Conservation (phyloP, 2,329 filamentous ascomycete species). For the Aspergillus japonicus region DNA sequence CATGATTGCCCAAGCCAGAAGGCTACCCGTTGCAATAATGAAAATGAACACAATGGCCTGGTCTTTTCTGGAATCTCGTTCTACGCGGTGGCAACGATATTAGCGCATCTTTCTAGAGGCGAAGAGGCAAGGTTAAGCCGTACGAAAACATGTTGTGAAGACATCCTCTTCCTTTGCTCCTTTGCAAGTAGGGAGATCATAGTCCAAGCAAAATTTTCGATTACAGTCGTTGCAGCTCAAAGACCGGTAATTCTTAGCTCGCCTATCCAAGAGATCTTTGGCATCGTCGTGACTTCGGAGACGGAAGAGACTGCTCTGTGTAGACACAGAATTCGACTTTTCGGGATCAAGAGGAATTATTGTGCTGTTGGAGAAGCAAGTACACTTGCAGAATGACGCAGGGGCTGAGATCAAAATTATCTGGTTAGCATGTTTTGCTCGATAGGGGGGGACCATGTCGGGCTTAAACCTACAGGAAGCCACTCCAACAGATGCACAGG, state of each 20-base stretch:
- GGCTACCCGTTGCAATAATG: slow-evolving; percentile 60
- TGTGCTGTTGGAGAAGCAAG: slow-evolving; percentile 65
- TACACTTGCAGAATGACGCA: slow-evolving; percentile 71
- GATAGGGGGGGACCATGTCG: not conserved
- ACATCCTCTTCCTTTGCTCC: slow-evolving; percentile 63
- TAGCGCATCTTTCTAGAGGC: not conserved
- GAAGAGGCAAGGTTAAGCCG: slow-evolving; percentile 5
- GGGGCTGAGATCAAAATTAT: slow-evolving; percentile 29
- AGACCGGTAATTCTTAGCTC: slow-evolving; percentile 38
- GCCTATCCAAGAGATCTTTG: slow-evolving; percentile 18
- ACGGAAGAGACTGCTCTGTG: slow-evolving; percentile 23
- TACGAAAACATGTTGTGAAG: slow-evolving; percentile 65
- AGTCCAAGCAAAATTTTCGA: slow-evolving; percentile 64
- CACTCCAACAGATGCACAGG: slow-evolving; percentile 28
- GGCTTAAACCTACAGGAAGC: slow-evolving; percentile 35
- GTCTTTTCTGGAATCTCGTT: slow-evolving; percentile 67
- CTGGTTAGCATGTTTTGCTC: not conserved
- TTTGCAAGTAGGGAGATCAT: slow-evolving; percentile 62
- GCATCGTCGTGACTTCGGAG: slow-evolving; percentile 22
- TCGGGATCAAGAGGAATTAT: slow-evolving; percentile 62
- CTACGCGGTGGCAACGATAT: slow-evolving; percentile 33
- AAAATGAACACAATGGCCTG: slow-evolving; percentile 66
- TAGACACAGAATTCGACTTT: slow-evolving; percentile 22
- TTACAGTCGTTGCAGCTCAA: slow-evolving; percentile 66
- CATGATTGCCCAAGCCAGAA: slow-evolving; percentile 60